Conservation (phyloP, 495 filamentous ascomycete species). For the Ascodesmis nigricans region DNA sequence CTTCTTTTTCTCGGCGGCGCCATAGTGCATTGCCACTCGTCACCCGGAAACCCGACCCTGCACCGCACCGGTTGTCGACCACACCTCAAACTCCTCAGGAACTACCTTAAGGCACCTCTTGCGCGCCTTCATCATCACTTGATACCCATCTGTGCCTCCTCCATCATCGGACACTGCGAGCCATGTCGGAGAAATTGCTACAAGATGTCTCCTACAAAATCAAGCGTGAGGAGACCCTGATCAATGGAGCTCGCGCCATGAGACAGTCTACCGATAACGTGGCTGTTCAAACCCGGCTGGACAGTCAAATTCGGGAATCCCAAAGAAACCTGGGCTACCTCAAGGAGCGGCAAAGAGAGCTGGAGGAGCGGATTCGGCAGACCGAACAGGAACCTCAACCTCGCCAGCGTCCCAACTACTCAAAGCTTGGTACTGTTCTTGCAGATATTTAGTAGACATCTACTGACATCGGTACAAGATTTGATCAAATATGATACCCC, state of each 20-base stretch:
- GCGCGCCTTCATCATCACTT: not conserved
- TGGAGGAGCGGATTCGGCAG: conserved; percentile 57
- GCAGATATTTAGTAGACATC: conserved; percentile 10
- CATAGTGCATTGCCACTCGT: not conserved
- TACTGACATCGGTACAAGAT: conserved; percentile 32
- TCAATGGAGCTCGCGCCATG: conserved; percentile 85
- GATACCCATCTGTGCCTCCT: not conserved
- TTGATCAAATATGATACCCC: conserved; percentile 96
- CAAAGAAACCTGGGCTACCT: conserved; percentile 83
- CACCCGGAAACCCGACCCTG: not conserved
- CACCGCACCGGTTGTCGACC: not conserved
- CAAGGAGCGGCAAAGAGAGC: conserved; percentile 68
- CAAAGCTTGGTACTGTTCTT: conserved; percentile 58
- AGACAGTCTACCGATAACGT: conserved; percentile 86
- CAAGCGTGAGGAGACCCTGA: conserved; percentile 86
- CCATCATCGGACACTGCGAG: conserved; percentile 3
- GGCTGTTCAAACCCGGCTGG: conserved; percentile 63
- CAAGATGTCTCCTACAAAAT: conserved; percentile 84
- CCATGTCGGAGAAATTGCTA: conserved; percentile 20
- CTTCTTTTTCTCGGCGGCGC: not conserved
- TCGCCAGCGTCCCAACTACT: conserved; percentile 68
- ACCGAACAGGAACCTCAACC: conserved; percentile 36
- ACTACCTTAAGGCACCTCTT: not conserved
- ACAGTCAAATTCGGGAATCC: conserved; percentile 81
- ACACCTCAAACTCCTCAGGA: conserved; percentile 9